A percentile compares a stretch with the other conserved stretches of the same genome.
phyloP scores from a whole-genome alignment of 352 stramenopile genomes.

The Phytophthora citricola region DNA sequence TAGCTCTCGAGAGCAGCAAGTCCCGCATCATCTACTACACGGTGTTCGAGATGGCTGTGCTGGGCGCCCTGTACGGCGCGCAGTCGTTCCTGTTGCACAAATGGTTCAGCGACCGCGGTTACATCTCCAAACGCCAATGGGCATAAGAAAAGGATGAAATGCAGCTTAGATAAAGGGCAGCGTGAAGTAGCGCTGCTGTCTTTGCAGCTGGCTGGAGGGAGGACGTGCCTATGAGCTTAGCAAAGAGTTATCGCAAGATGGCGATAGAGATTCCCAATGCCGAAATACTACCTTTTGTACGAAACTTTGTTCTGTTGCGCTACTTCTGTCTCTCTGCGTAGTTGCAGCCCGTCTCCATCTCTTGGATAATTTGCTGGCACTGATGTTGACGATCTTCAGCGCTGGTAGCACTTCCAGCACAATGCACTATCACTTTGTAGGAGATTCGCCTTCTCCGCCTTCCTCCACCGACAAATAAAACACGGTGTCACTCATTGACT shows the following conservation, averaged over 20 bases:
- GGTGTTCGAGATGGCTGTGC: constrained; percentile 64
- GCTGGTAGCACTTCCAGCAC: constrained; percentile 14
- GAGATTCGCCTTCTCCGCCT: neutral
- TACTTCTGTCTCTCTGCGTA: neutral
- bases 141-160: constrained; percentile 37
- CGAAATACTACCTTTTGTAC: constrained; percentile 22
- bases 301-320: constrained; percentile 8
- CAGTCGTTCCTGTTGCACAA: constrained; percentile 87
- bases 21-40: constrained; percentile 85
- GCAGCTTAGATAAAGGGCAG: constrained; percentile 6
- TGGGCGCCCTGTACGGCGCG: constrained; percentile 73
- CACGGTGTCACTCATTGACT: constrained; percentile 1
- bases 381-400: constrained; percentile 20
- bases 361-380: constrained; percentile 43
- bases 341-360: constrained; percentile 34
- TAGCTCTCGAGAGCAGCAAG: constrained; percentile 82
- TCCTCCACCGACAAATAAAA: constrained; percentile 45
- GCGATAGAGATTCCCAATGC: constrained; percentile 30
- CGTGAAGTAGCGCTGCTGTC: constrained; percentile 7
- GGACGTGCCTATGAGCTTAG: constrained; percentile 13
- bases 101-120: constrained; percentile 85
- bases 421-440: constrained; percentile 36
- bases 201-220: constrained; percentile 13
- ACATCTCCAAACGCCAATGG: constrained; percentile 76
- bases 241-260: constrained; percentile 18